phyloP scores from a whole-genome alignment of 495 filamentous ascomycete genomes.

The Copromyces sp. region DNA sequence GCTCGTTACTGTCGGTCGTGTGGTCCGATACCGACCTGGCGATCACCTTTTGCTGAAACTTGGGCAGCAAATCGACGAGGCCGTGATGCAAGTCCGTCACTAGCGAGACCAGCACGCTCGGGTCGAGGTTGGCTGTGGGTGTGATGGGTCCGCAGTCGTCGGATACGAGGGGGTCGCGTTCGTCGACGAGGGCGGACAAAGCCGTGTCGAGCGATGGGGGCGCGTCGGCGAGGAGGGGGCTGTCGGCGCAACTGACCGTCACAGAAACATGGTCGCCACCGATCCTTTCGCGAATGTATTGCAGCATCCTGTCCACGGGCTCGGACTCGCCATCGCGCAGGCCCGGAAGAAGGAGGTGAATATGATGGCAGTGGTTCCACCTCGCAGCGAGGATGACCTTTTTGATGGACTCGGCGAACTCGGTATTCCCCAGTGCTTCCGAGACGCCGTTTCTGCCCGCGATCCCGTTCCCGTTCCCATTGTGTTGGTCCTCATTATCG shows the following conservation, averaged over 20 bases:
- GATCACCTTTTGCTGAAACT: conserved; percentile 26
- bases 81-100: conserved; percentile 33
- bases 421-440: conserved; percentile 14
- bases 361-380: conserved; percentile 24
- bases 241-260: conserved; percentile 18
- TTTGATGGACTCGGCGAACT: conserved; percentile 17
- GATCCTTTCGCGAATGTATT: conserved; percentile 9
- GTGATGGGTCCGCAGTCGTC: conserved; percentile 22
- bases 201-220: conserved; percentile 13
- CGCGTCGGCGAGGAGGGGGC: conserved; percentile 9
- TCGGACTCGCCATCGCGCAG: conserved; percentile 18
- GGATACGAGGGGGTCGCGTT: conserved; percentile 11
- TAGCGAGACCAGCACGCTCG: conserved; percentile 29
- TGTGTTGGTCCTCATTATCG: neutral
- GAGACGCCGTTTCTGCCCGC: neutral
- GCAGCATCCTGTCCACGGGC: conserved; percentile 17
- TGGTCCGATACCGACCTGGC: conserved; percentile 23
- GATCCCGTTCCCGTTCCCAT: neutral
- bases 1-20: conserved; percentile 18
- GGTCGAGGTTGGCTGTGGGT: conserved; percentile 29
- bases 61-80: conserved; percentile 16
- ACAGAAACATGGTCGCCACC: conserved; percentile 14
- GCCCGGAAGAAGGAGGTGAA: conserved; percentile 18
- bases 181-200: conserved; percentile 12
- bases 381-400: conserved; percentile 21